These are phyloP conservation scores for Citrus maxima DNA, from an alignment of 345 rosid species.

Conservation along the genomic window DNA sequence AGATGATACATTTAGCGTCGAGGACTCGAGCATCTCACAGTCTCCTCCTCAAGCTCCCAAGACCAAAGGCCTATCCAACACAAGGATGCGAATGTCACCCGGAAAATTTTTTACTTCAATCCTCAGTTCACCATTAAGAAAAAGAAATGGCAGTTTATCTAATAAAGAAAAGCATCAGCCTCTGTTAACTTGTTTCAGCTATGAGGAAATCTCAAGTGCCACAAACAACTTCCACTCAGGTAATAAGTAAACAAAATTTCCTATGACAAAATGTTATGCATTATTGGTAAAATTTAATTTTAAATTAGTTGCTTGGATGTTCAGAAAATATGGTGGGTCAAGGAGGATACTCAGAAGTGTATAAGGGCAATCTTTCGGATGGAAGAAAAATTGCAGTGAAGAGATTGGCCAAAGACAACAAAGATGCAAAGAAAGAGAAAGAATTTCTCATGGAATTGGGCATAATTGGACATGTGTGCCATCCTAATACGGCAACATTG, in stretches of 20 bases:
- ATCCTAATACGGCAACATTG: constrained; percentile 75
- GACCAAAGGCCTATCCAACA: constrained; percentile 19
- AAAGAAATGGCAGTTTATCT: constrained; percentile 30
- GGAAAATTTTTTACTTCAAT: constrained; percentile 50
- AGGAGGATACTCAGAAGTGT: constrained; percentile 94
- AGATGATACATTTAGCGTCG: constrained; percentile 51
- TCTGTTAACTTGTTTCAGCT: constrained; percentile 62
- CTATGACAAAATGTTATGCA: too few relatives aligned
- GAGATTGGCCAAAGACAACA: constrained; percentile 74
- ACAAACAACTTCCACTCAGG: constrained; percentile 71
- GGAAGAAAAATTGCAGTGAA: constrained; percentile 80
- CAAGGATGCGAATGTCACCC: constrained; percentile 39
- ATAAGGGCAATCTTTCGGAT: constrained; percentile 75
- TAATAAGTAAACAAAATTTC: constrained; percentile 5
- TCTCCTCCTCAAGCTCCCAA: constrained; percentile 38
- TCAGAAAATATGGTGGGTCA: constrained; percentile 71
- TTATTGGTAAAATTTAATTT: not conserved
- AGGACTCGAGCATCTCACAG: constrained; percentile 40
- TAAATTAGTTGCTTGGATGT: not conserved
- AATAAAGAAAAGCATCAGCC: constrained; percentile 43
- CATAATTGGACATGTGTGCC: constrained; percentile 71
- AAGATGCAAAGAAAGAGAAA: constrained; percentile 71
- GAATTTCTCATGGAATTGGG: constrained; percentile 88
- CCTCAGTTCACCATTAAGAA: constrained; percentile 52
- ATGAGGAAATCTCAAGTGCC: constrained; percentile 66